Base-by-base conservation (phyloP, 2,329 filamentous ascomycete genomes). In the Sporothrix mexicana region DNA sequence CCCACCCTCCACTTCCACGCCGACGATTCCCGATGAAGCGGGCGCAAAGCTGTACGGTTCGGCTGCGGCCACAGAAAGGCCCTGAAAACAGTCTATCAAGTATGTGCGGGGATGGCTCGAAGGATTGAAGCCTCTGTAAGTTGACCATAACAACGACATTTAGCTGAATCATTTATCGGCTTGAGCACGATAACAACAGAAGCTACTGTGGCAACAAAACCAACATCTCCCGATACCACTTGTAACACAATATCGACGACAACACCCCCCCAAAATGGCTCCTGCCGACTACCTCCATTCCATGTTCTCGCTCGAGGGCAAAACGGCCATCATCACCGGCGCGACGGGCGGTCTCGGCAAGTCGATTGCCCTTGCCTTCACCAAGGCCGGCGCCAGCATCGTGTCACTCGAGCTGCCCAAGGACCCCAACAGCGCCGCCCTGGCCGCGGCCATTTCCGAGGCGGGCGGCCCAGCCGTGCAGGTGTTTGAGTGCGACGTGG, bases 281-380 rank as follows among this genome's bases (percentile, higher is more conserved):
- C 25, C 66, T 3, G 67, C 67, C 1, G 66, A 69, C 10, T 69
- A 69, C 41, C 67, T 69, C 15, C 49, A 69, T 6, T n/a, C 41
- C 30, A 45, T 45, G 36, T 69, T 69, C 53, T 43, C 30, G n/a
- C 67, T 69, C 51, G 67, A 69, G 36, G 67, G 67, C 12, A 69
- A 69, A 36, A 69, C 67, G 17, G 67, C 67, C 51, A 59, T 69
- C n/a, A 47, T 69, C 30, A 69, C 67, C 10, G 67, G 67, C 13
- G 67, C 51, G 17, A 69, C 67, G 10, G 67, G 67, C 9, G 67
- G 67, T 2, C 30, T 69, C 6, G 67, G 67, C 67, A 57, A 53
- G 51, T 69, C 67, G 7, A 43, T 69, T 13, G 41, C 67, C 8
- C 67, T 69, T 30, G 67, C 67, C 7, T 41, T 69, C 8, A 43